A percentile compares a stretch with the other conserved stretches of the same genome.
These are phyloP conservation scores for Zygosaccharomyces pseudorouxii DNA, from an alignment of 805 yeast species.

Conservation along the genomic window DNA sequence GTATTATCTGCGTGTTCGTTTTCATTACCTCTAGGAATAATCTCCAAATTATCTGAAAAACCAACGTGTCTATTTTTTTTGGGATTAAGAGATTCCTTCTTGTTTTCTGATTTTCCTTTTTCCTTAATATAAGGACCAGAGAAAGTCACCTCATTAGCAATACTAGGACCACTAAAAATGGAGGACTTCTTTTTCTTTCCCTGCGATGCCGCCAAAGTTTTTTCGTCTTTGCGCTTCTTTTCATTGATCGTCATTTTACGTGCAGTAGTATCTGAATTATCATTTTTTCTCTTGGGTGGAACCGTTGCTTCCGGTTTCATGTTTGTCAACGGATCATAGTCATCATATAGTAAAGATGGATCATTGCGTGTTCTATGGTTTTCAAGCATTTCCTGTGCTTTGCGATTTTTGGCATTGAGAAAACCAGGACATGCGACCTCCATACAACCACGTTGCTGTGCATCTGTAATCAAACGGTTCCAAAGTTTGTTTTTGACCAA, in stretches of 20 bases:
- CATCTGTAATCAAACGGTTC: conserved; percentile 65
- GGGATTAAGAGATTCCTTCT: conserved; percentile 2
- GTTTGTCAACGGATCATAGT: conserved; percentile 11
- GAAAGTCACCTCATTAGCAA: conserved; percentile 9
- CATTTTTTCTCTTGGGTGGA: conserved; percentile 6
- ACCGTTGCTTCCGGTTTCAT: conserved; percentile 7
- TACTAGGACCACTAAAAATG: conserved; percentile 27
- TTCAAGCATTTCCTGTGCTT: conserved; percentile 17
- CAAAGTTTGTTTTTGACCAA: conserved; percentile 65
- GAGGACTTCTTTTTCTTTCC: conserved; percentile 31
- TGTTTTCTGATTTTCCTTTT: conserved; percentile 6
- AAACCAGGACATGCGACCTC: conserved; percentile 31
- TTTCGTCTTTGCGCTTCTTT: not conserved
- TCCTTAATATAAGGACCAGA: conserved; percentile 18
- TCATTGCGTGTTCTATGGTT: conserved; percentile 11
- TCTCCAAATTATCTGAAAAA: conserved; percentile 21
- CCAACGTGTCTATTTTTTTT: conserved; percentile 18
- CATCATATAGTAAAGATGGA: conserved; percentile 8
- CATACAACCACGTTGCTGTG: conserved; percentile 43
- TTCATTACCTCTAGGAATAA: conserved; percentile 10
- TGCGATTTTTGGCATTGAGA: conserved; percentile 16
- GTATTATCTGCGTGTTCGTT: not conserved
- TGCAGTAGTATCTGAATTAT: conserved; percentile 1
- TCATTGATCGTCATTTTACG: conserved; percentile 3
- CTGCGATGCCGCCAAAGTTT: conserved; percentile 13